phyloP scores from a whole-genome alignment of 2,329 filamentous ascomycete genomes.

The Calonectria hawksworthii region DNA sequence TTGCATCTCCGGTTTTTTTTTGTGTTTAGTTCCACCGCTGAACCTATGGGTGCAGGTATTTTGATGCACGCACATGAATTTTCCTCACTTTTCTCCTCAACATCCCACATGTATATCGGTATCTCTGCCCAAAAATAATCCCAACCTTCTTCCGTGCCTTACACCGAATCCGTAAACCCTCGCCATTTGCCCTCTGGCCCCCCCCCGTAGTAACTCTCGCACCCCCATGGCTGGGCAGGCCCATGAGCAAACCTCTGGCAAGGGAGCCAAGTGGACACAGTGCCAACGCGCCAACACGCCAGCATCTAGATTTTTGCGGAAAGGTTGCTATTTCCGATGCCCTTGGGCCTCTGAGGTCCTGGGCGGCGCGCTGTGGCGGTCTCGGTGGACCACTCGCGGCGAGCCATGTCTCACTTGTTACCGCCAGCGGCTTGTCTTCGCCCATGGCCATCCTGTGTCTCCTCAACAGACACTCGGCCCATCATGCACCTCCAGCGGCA shows the following conservation, averaged over 20 bases:
- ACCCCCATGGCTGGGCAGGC: conserved; percentile 39
- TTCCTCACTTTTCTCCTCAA: background rate
- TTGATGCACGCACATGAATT: background rate
- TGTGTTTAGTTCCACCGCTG: background rate
- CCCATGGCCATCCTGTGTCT: conserved; percentile 25
- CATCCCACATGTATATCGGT: background rate
- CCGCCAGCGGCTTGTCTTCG: conserved; percentile 35
- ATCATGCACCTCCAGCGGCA: conserved; percentile 28
- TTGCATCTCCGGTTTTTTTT: background rate
- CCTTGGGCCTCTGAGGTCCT: conserved; percentile 38
- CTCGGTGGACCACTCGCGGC: conserved; percentile 42
- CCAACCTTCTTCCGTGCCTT: background rate
- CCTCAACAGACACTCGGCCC: conserved; percentile 39
- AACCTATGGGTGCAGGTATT: background rate
- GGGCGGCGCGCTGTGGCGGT: conserved; percentile 44
- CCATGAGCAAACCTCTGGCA: conserved; percentile 39
- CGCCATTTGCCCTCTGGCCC: conserved; percentile 14
- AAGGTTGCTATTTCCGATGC: conserved; percentile 38
- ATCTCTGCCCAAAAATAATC: background rate
- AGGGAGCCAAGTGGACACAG: conserved; percentile 38
- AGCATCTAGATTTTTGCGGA: conserved; percentile 21
- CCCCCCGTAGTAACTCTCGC: conserved; percentile 10
- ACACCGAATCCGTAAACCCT: conserved; percentile 13
- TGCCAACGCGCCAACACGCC: conserved; percentile 36
- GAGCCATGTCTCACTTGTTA: conserved; percentile 45